Evolutionary conservation across 2,329 filamentous ascomycete species (phyloP), one percentile per base, ranked within the genome.

Genomic region (Emmonsia crescens): DNA sequence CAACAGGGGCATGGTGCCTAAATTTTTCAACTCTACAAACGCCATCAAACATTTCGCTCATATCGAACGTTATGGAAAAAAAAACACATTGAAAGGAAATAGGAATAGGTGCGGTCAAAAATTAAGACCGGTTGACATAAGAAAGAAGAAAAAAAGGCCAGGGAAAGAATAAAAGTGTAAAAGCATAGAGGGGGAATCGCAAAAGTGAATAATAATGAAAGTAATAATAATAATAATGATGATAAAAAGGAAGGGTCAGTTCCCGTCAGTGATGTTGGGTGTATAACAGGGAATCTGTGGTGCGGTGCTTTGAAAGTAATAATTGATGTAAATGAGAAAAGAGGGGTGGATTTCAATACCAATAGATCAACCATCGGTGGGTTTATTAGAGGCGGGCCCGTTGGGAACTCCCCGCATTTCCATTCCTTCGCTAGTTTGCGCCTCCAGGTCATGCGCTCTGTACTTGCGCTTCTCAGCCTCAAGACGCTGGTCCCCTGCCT

Each of bases 401-500:
- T 57, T 55, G 12, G 52, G 54, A 24, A 88, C 83, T 64, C 81
- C 77, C 70, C 90, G 85, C 87, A 96, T 87, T 74, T 95, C 90
- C 69, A 93, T 79, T 65, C 79, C 71, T 33, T 40, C 52, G 71
- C 79, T 77, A 68, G 80, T 75, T 73, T 84, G 78, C 69, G 81
- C 78, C 68, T 81, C 75, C 51, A 75, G 69, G 66, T 82, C 70
- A 59, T 77, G 78, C 31, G 78, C 76, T 19, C 76, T 75, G 65
- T 79, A 77, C 67, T 81, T 82, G 63, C 79, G 79, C 70, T 79
- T 83, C 64, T 81, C 78, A 60, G 78, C 75, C 8, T 87, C 89
- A 64, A 96, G 85, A 31, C 94, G 84, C 76, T 96, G 89, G 73
- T 97, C 94, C 6, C 94, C 94, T 64, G 86, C 82, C 65, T 85